Evolutionary conservation across 164 flowering plant genomes (phyloP), one percentile per base, ranked within the genome.

Genomic region (Houttuynia cordata): DNA sequence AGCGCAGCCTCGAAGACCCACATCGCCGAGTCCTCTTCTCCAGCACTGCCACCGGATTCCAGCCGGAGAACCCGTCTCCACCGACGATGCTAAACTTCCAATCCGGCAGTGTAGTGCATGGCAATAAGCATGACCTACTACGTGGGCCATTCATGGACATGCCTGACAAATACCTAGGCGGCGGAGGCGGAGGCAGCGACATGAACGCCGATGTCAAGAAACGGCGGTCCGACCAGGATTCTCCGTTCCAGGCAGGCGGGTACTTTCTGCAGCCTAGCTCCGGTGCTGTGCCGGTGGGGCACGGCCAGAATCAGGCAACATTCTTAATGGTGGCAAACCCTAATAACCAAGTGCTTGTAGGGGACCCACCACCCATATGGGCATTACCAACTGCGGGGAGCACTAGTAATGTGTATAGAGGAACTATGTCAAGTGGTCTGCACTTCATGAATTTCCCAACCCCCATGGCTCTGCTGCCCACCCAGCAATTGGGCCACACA

Each of bases 301-400:
- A 77, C 25, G 65, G 74, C 15, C 87, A 82, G 63, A 74, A 79
- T 67, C 94, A 94, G 67, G 82, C 86, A 0, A 81, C 81, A 39
- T 80, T 91, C 63, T 88, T 94, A 95, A 88, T 88, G 98, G 68
- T 91, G 24, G 66, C 94, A 12, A 85, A 83, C 74, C 74, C 85
- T 21, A 79, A 69, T 63, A 76, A 74, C 64, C 87, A 78, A 67
- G 69, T 71, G 21, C 59, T 72, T 59, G 68, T 64, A 57, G 76
- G 74, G 58, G 82, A 81, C n/a, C 76, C 80, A 14, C 76, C 82
- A 12, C 49, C 82, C 34, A 73, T 78, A 60, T 84, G 87, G 89
- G 68, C 87, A 47, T 71, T 68, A 14, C 74, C 78, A 23, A 59
- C 78, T 4, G 69, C 60, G 24, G 57, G 74, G 20, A 78, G 68